A percentile compares a stretch with the other conserved stretches of the same genome.
Conservation (phyloP, 2,329 filamentous ascomycete genomes). For the Alternaria hordeiaustralica region DNA sequence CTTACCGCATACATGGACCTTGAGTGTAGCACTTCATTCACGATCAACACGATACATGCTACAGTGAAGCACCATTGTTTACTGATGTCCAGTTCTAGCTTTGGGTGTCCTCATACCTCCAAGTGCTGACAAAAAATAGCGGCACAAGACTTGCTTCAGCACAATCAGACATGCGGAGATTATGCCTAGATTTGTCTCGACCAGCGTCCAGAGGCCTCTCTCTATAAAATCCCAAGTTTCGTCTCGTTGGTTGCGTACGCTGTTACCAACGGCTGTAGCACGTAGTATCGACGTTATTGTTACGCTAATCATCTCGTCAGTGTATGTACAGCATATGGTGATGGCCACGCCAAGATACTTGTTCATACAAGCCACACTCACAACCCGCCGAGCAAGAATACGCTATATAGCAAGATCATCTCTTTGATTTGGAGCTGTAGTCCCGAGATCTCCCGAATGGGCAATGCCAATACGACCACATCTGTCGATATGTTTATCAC, state of each 20-base stretch:
- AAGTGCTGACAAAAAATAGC: neutral
- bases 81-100: neutral
- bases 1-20: neutral
- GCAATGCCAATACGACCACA: constrained; percentile 12
- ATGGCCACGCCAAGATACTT: neutral
- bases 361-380: neutral
- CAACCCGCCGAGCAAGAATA: constrained; percentile 12
- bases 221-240: constrained; percentile 11
- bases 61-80: neutral
- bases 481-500: constrained; percentile 11
- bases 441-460: constrained; percentile 3
- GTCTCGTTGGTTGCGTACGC: constrained; percentile 9
- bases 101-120: neutral
- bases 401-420: constrained; percentile 5
- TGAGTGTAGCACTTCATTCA: neutral
- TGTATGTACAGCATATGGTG: neutral
- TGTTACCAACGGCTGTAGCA: constrained; percentile 12
- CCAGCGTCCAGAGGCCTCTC: constrained; percentile 10
- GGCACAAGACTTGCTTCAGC: constrained; percentile 4
- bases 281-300: constrained; percentile 15
- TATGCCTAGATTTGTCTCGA: constrained; percentile 11
- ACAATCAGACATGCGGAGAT: constrained; percentile 13
- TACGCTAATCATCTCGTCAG: neutral
- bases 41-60: neutral
- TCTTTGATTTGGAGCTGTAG: constrained; percentile 8